Conservation (phyloP, 257 asterid species). For the Petrea volubilis region DNA sequence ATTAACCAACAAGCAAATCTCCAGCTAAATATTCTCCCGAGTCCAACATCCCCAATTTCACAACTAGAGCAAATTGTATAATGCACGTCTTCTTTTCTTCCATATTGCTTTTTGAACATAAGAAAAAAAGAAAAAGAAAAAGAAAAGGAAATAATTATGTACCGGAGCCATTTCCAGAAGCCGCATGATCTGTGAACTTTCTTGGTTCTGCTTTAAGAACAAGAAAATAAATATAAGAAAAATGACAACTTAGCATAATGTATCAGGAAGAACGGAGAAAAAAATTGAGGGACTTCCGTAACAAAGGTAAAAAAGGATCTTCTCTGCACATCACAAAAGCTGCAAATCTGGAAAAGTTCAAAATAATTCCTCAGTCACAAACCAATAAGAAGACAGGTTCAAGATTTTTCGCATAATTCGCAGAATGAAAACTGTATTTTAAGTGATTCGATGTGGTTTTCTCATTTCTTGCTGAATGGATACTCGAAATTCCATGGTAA, state of each 20-base stretch:
- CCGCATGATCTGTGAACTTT: conserved; percentile 36
- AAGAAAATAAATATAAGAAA: conserved; percentile 6
- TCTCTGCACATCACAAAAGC: conserved; percentile 44
- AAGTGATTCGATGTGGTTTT: neutral
- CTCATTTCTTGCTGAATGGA: neutral
- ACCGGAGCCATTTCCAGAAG: conserved; percentile 68
- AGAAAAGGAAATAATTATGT: conserved; percentile 21
- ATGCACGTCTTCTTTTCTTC: no score
- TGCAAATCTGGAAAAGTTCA: conserved; percentile 43
- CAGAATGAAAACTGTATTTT: neutral
- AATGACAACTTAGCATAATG: conserved; percentile 2
- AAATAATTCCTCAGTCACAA: neutral
- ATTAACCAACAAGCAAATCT: no score
- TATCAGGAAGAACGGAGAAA: neutral
- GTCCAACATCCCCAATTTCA: no score
- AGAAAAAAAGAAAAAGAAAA: no score
- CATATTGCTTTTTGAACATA: no score
- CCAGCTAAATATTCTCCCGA: no score
- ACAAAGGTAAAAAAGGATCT: conserved; percentile 62
- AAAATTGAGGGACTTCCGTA: conserved; percentile 18
- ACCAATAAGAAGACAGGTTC: neutral
- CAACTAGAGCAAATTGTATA: no score
- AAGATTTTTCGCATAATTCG: neutral
- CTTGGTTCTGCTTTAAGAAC: conserved; percentile 35
- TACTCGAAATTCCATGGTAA: neutral